Evolutionary conservation across 2,329 filamentous ascomycete species (phyloP).

Genomic region (Ascochyta fabae): DNA sequence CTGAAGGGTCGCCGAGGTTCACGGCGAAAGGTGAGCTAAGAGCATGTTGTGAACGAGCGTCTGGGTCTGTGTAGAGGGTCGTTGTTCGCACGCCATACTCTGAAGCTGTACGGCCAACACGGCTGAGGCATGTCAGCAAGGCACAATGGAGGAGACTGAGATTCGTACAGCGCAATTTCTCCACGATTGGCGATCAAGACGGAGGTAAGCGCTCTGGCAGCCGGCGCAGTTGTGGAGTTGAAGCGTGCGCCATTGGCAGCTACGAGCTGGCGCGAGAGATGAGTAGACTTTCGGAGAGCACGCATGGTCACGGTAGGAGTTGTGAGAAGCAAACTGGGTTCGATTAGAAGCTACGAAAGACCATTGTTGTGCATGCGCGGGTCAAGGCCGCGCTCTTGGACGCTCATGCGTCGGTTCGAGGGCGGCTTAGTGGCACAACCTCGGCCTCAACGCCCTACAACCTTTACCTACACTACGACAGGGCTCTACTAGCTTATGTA

Average conservation of each 20-base stretch:
- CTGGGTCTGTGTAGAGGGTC: slow-evolving; percentile 92
- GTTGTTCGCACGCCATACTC: slow-evolving; percentile 91
- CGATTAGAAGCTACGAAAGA: slow-evolving; percentile 25
- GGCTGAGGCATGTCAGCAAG: slow-evolving; percentile 50
- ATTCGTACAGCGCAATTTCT: slow-evolving; percentile 80
- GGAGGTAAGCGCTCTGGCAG: slow-evolving; percentile 64
- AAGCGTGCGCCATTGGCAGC: slow-evolving; percentile 38
- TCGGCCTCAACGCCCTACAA: too few relatives aligned
- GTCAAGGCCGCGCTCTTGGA: slow-evolving; percentile 13
- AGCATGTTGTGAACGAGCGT: slow-evolving; percentile 86
- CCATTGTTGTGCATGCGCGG: slow-evolving; percentile 22
- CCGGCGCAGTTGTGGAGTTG: slow-evolving; percentile 38
- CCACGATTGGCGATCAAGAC: slow-evolving; percentile 96
- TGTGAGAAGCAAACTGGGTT: slow-evolving; percentile 17
- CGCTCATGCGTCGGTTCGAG: too few relatives aligned
- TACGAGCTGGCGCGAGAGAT: slow-evolving; percentile 46
- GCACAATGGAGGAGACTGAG: not conserved
- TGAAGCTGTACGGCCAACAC: slow-evolving; percentile 86
- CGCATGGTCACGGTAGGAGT: slow-evolving; percentile 39
- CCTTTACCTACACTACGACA: too few relatives aligned
- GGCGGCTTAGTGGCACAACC: too few relatives aligned
- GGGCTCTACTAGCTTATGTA: too few relatives aligned
- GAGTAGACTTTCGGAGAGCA: slow-evolving; percentile 42
- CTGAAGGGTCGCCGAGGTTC: slow-evolving; percentile 80
- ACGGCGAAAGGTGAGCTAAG: slow-evolving; percentile 82